Evolutionary conservation across 148 eudicot genomes (phyloP).

Genomic region (Euryodendron excelsum): DNA sequence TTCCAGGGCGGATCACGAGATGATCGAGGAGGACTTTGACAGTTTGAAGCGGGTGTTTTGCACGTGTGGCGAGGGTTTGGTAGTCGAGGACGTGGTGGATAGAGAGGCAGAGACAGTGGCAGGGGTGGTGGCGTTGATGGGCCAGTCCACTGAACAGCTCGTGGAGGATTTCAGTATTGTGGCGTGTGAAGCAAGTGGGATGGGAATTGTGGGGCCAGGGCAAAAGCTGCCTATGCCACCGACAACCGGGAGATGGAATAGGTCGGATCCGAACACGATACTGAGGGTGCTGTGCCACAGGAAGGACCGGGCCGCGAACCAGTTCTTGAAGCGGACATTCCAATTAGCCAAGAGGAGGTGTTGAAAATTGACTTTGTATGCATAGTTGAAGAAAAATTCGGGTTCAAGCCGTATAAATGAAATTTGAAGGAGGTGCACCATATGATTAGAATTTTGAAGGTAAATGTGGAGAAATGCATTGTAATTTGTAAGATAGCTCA

Average conservation of each 20-base stretch:
- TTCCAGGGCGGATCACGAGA: slow-evolving; percentile 43
- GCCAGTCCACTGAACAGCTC: slow-evolving; percentile 68
- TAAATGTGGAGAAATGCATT: background rate
- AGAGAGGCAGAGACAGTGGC: slow-evolving; percentile 72
- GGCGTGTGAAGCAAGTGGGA: slow-evolving; percentile 71
- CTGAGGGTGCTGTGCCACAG: slow-evolving; percentile 79
- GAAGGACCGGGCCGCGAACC: slow-evolving; percentile 63
- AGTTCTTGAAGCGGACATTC: slow-evolving; percentile 77
- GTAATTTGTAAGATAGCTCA: slow-evolving; percentile 1
- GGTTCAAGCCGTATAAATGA: background rate
- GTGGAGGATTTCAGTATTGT: slow-evolving; percentile 69
- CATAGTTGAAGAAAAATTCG: background rate
- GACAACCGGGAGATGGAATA: slow-evolving; percentile 76
- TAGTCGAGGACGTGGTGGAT: slow-evolving; percentile 67
- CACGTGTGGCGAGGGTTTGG: slow-evolving; percentile 55
- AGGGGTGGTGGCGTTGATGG: slow-evolving; percentile 82
- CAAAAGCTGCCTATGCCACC: slow-evolving; percentile 79
- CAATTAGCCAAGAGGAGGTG: slow-evolving; percentile 78
- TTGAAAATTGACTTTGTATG: slow-evolving; percentile 3
- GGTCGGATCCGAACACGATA: slow-evolving; percentile 87
- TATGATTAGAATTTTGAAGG: background rate
- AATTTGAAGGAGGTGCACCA: background rate
- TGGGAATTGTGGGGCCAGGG: slow-evolving; percentile 51
- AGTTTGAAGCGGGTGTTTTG: slow-evolving; percentile 61
- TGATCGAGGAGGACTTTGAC: slow-evolving; percentile 74